These are phyloP conservation scores for Cladosporium sp. DNA, from an alignment of 2,329 filamentous ascomycete species.

Conservation along the genomic window DNA sequence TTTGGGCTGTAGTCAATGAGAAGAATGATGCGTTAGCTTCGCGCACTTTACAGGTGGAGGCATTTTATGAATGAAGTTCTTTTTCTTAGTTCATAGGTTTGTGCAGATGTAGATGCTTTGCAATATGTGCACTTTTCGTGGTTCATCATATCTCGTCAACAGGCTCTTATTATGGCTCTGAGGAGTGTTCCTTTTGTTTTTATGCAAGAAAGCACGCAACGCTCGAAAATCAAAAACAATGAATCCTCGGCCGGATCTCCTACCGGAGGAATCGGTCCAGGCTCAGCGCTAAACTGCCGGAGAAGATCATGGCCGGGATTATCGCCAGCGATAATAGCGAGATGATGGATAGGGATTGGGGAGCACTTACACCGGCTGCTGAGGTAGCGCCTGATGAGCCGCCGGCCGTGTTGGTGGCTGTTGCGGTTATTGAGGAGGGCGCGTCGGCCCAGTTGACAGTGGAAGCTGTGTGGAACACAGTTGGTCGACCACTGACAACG, in stretches of 20 bases:
- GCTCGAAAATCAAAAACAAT: slow-evolving; percentile 3
- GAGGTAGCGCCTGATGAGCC: not conserved
- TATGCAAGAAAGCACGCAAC: slow-evolving; percentile 6
- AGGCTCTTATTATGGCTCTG: slow-evolving; percentile 6
- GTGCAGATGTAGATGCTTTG: not conserved
- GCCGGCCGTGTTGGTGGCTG: not conserved
- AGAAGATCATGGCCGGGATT: slow-evolving; percentile 10
- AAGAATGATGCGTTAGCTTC: not conserved
- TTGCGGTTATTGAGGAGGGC: slow-evolving; percentile 4
- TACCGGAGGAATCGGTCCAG: slow-evolving; percentile 9
- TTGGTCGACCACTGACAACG: not conserved
- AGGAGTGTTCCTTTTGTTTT: not conserved
- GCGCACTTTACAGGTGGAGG: not conserved
- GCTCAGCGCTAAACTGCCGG: slow-evolving; percentile 6
- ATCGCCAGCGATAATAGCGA: slow-evolving; percentile 10
- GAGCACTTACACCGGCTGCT: slow-evolving; percentile 9
- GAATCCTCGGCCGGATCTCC: not conserved
- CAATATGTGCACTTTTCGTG: not conserved
- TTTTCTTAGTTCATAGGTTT: not conserved
- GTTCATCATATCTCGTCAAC: slow-evolving; percentile 11
- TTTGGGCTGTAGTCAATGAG: not conserved
- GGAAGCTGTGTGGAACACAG: not conserved
- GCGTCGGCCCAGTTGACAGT: slow-evolving; percentile 6
- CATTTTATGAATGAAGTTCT: not conserved
- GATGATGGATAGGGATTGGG: slow-evolving; percentile 2